Evolutionary conservation across 2,329 filamentous ascomycete genomes (phyloP), one percentile per base, ranked within the genome.

Genomic region (Aspergillus versicolor): DNA sequence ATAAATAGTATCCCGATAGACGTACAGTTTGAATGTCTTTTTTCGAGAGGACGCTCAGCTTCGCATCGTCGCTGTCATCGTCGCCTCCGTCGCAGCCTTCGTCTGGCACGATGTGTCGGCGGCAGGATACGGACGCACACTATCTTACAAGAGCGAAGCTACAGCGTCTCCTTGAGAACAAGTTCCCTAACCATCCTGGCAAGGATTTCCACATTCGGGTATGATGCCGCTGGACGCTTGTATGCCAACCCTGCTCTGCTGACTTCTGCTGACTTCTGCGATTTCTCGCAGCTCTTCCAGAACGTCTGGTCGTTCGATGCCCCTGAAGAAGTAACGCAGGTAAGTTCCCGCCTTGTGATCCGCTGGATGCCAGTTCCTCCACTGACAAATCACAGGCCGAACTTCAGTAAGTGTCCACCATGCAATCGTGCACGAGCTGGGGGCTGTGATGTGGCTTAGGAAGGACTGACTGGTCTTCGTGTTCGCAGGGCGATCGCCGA

Each of bases 201-300:
- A 53, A 63, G 19, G 54, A 66, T 15, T 64, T 66, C 15, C 56
- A 64, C 43, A 66, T 66, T 30, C 49, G 61, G 51, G 65, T 66
- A 62, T 48, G 50, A 22, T 40, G 52, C 17, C 43, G 21, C 19
- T n/a, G 19, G 19, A 9, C 1, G 15, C 9, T 22, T 27, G 13
- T 17, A 9, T 41, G 38, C 38, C 24, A 37, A 17, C n/a, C 22
- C 37, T 24, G 47, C 17, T 11, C 41, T 45, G 38, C 53, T 55
- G 53, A 54, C 52, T 11, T 11, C 40, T 45, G 38, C 53, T 55
- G 53, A 54, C 52, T 11, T 12, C 24, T 12, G 13, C 9, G 15
- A 45, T 58, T 47, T 57, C 30, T 51, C 50, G 12, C 34, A 65
- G 59, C 46, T 63, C 47, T 49, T 59, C 52, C 52, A 62, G 27